Evolutionary conservation across 176 grass and related monocot species (phyloP).

Genomic region (Carex myosuroides): DNA sequence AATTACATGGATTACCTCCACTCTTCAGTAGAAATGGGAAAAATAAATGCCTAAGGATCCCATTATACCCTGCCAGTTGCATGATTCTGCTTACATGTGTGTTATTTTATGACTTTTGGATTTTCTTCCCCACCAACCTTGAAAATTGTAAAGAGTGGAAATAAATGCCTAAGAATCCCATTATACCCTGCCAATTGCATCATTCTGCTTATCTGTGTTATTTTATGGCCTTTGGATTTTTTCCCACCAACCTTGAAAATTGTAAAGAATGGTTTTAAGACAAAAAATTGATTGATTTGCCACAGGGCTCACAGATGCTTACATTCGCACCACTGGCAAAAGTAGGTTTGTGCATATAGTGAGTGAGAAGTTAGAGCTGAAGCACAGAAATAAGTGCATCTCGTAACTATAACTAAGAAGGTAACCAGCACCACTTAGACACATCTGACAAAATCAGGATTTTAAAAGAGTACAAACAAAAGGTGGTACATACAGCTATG

Average conservation of each 20-base stretch:
- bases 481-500: slow-evolving; percentile 76
- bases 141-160: neutral
- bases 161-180: neutral
- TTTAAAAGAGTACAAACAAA: neutral
- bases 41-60: neutral
- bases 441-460: slow-evolving; percentile 1
- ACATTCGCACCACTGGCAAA: neutral
- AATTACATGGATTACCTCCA: neutral
- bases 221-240: neutral
- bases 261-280: neutral
- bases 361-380: neutral
- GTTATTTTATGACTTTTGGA: neutral
- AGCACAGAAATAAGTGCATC: neutral
- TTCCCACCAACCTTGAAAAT: neutral
- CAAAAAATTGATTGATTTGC: neutral
- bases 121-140: neutral
- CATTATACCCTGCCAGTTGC: neutral
- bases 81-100: neutral
- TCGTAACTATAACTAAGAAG: neutral
- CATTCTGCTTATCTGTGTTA: neutral
- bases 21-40: neutral
- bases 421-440: neutral
- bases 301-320: neutral
- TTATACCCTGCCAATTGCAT: neutral
- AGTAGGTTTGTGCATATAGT: neutral